A percentile compares a stretch with the other conserved stretches of the same genome.
These are phyloP conservation scores for Allium fistulosum DNA, from an alignment of 106 monocot species.

Conservation along the genomic window DNA sequence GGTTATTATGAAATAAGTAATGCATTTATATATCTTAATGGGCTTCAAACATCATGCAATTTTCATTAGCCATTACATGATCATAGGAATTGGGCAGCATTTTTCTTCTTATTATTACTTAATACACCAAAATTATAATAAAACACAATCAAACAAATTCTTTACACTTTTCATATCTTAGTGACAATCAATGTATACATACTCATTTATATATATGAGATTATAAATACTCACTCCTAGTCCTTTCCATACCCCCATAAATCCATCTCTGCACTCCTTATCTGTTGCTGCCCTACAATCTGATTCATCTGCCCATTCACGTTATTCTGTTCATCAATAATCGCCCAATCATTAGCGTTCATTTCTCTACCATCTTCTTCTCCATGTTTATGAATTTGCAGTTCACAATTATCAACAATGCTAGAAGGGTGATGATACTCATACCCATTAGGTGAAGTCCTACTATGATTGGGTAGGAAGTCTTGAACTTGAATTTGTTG, in stretches of 20 bases:
- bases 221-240: background rate
- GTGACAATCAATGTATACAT: conserved; percentile 1
- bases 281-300: conserved; percentile 4
- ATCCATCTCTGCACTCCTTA: conserved; percentile 26
- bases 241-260: conserved; percentile 6
- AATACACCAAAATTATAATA: too few species aligned
- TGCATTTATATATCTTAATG: too few species aligned
- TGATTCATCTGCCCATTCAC: background rate
- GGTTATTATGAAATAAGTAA: too few species aligned
- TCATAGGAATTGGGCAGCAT: too few species aligned
- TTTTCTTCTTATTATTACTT: too few species aligned
- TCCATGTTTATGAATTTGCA: conserved; percentile 5
- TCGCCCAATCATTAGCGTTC: conserved; percentile 28
- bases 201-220: background rate
- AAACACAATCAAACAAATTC: too few species aligned
- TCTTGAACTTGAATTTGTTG: conserved; percentile 58
- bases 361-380: conserved; percentile 6
- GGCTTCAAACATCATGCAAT: too few species aligned
- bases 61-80: too few species aligned
- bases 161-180: too few species aligned
- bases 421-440: conserved; percentile 30
- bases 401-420: conserved; percentile 28
- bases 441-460: conserved; percentile 31
- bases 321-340: conserved; percentile 16
- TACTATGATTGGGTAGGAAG: conserved; percentile 46